A percentile compares a stretch with the other conserved stretches of the same genome.
phyloP scores from a whole-genome alignment of 164 flowering plant species.

The Amborella trichopoda region DNA sequence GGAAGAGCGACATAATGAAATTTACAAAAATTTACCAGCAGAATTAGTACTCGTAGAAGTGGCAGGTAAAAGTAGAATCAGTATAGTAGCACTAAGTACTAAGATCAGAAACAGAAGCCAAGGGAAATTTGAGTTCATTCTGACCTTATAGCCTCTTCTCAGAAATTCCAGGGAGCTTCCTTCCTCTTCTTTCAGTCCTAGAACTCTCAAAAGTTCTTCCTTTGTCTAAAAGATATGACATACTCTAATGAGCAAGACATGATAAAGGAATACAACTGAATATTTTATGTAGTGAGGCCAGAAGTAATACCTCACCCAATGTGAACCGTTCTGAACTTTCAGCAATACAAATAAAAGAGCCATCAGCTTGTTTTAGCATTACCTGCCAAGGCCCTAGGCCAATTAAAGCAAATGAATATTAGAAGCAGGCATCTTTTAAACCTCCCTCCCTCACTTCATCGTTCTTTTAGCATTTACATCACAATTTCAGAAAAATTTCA shows the following conservation, averaged over 20 bases:
- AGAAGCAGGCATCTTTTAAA: background rate
- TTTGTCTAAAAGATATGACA: slow-evolving; percentile 59
- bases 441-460: no score
- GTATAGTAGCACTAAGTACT: no score
- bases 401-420: slow-evolving; percentile 1
- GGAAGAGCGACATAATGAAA: no score
- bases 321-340: slow-evolving; percentile 90
- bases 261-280: no score
- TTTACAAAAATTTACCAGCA: no score
- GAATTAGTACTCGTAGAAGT: no score
- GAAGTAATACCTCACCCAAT: slow-evolving; percentile 59
- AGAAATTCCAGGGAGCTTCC: slow-evolving; percentile 92
- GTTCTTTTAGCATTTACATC: no score
- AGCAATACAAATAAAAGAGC: slow-evolving; percentile 84
- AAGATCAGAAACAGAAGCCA: no score
- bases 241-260: no score
- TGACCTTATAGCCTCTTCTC: slow-evolving; percentile 91
- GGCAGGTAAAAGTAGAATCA: no score
- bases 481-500: no score
- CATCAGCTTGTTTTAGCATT: slow-evolving; percentile 92
- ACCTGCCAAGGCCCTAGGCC: slow-evolving; percentile 98
- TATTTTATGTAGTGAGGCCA: no score
- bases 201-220: slow-evolving; percentile 88
- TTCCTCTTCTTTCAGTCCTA: slow-evolving; percentile 88
- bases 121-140: background rate